Base-by-base conservation (phyloP, 345 rosid species). In the Citrus glauca region DNA sequence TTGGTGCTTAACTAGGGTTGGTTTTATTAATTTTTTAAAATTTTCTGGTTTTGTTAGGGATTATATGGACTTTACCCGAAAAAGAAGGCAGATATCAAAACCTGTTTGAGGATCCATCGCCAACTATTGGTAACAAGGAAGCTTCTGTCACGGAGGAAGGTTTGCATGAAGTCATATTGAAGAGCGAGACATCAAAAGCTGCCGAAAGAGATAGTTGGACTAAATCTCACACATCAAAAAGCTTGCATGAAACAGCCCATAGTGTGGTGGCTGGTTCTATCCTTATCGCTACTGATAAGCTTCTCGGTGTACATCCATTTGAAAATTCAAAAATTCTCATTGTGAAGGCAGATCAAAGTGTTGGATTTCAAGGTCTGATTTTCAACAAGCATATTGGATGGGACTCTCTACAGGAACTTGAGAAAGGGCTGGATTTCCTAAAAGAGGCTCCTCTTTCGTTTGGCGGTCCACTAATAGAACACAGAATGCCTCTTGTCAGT, bases 361-460 rank as follows among this genome's bases (percentile, higher is more conserved):
- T 78, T 5, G 93, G 98, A 61, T 91, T 94, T 83, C 86, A 85
- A 76, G 99, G 99, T 79, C 84, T 94, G 78, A 95, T 96, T 50
- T 77, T 88, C 60, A 92, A 94, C 89, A 96, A 91, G 83, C 91
- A 68, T 50, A 78, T 96, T 62, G 73, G 89, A 27, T 96, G 99
- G 99, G 90, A 90, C 42, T 69, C 90, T 16, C 78, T 94, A 55
- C 86, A 85, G 16, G 87, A 89, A 56, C 85, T 92, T 22, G 88
- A 81, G 13, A 86, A 85, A 86, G 86, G 81, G 13, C 81, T 83
- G 2, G 88, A 88, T 75, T 79, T 88, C 71, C 87, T 96, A 55
- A 91, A 88, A 85, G 86, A 85, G 80, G 97, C 95, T 68, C 85
- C 87, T 68, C 78, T 96, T 24, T 90, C 80, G 1, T 83, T 91